Conservation (phyloP, 2,329 filamentous ascomycete genomes). For the Cladorrhinum sp. region DNA sequence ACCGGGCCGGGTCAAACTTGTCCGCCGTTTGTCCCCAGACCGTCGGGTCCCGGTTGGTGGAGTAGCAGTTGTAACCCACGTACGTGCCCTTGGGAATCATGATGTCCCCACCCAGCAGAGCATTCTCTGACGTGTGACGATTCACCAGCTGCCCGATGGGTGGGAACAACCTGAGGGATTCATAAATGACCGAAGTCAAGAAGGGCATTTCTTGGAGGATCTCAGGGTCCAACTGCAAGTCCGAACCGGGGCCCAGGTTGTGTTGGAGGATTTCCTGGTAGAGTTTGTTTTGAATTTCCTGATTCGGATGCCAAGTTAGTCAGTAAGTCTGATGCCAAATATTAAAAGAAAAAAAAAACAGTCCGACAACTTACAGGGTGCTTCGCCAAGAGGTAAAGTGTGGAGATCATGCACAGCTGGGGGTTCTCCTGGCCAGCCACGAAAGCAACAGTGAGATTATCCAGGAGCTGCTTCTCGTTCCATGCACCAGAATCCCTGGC, state of each 20-base stretch:
- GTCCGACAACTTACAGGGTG: constrained; percentile 14
- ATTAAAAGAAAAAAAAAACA: background rate
- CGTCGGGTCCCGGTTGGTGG: constrained; percentile 17
- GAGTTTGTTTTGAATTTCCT: constrained; percentile 29
- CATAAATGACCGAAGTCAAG: constrained; percentile 44
- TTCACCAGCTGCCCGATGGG: constrained; percentile 50
- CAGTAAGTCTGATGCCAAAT: no score
- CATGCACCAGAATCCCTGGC: constrained; percentile 12
- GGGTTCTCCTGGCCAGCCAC: constrained; percentile 24
- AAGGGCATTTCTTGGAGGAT: constrained; percentile 37
- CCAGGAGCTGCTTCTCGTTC: constrained; percentile 19
- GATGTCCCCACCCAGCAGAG: constrained; percentile 13
- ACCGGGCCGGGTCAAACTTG: constrained; percentile 16
- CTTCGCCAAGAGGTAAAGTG: constrained; percentile 21
- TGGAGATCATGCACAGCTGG: constrained; percentile 24
- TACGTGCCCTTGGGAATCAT: constrained; percentile 19
- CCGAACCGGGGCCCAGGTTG: background rate
- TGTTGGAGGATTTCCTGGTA: constrained; percentile 9
- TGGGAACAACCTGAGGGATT: constrained; percentile 46
- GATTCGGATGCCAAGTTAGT: constrained; percentile 6
- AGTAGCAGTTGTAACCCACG: constrained; percentile 22
- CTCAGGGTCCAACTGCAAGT: constrained; percentile 13
- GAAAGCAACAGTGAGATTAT: constrained; percentile 21
- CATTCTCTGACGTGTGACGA: constrained; percentile 27
- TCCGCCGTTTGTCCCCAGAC: constrained; percentile 17